Evolutionary conservation across 2,329 filamentous ascomycete species (phyloP), one percentile per base, ranked within the genome.

Genomic region (Aspergillus floridensis): DNA sequence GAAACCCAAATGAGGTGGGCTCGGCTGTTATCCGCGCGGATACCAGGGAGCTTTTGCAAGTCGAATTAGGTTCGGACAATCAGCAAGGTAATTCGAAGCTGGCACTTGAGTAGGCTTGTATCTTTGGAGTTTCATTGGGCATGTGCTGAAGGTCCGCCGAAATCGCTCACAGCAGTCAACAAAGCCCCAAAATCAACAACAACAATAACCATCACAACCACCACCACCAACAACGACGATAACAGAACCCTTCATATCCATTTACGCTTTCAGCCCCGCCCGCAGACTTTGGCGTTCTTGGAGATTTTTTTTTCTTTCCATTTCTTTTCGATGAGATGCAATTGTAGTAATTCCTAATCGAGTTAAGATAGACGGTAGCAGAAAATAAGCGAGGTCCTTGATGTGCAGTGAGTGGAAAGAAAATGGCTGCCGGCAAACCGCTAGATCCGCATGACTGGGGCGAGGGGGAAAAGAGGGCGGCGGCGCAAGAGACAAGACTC

Each of bases 371-470:
- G 38, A 44, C 38, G 16, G 16, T 47, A 21, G 38, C 8, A 31
- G 24, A 19, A 19, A 47, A 8, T 29, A 31, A 41, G 24, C 38
- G 32, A 26, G 24, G 46, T 54, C 46, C 24, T 22, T 32, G 26
- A 31, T 29, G 12, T 29, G 41, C 21, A 46, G 21, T 41, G 29
- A 32, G 52, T 29, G 52, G 38, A 46, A 44, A 47, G 35, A 46
- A 32, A 35, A 57, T 19, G 32, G 46, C 47, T 31, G 49, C 60
- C 21, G 50, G 44, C 53, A 32, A 59, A 54, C 46, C 54, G 59
- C 53, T 57, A 59, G 60, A 62, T 62, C 60, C 60, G 49, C 57
- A 53, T 48, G 29, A 29, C 29, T 54, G 58, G 56, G 60, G 58
- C 47, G 54, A 54, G 50, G 57, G 48, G 26, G 57, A 53, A 47